Evolutionary conservation across 2,329 filamentous ascomycete species (phyloP).

Genomic region (Penicillium sp.): DNA sequence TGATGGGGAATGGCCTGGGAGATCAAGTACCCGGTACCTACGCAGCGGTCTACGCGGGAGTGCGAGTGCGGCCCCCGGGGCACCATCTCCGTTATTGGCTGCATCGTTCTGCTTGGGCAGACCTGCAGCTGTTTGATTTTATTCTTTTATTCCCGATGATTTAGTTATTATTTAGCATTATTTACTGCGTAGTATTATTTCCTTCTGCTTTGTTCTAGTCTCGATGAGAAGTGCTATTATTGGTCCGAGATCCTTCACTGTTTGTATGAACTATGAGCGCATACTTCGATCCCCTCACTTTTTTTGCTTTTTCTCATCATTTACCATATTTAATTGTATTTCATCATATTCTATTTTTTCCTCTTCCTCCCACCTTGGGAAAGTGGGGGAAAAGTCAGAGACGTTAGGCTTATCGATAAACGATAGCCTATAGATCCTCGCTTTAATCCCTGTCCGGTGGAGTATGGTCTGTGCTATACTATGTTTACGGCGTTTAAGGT

Average conservation of each 20-base stretch:
- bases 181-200: not conserved
- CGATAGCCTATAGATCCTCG: conserved; percentile 16
- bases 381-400: conserved; percentile 5
- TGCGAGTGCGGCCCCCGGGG: conserved; percentile 6
- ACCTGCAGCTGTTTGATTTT: conserved; percentile 18
- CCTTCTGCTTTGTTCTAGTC: not conserved
- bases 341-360: not conserved
- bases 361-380: not conserved
- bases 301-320: too few relatives aligned
- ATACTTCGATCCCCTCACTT: too few relatives aligned
- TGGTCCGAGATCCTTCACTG: not conserved
- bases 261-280: not conserved
- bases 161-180: too few relatives aligned
- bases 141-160: not conserved
- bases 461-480: conserved; percentile 10
- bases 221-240: not conserved
- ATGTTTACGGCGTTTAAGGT: conserved; percentile 7
- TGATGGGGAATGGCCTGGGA: conserved; percentile 3
- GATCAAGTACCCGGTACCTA: conserved; percentile 18
- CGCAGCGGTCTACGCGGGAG: conserved; percentile 18
- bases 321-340: not conserved
- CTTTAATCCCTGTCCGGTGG: conserved; percentile 5
- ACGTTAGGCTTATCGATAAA: conserved; percentile 16
- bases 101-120: conserved; percentile 71
- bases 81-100: conserved; percentile 47